A percentile compares a stretch with the other conserved stretches of the same genome.
These are phyloP conservation scores for Margaritispora aquatica DNA, from an alignment of 495 filamentous ascomycete genomes.

Conservation along the genomic window DNA sequence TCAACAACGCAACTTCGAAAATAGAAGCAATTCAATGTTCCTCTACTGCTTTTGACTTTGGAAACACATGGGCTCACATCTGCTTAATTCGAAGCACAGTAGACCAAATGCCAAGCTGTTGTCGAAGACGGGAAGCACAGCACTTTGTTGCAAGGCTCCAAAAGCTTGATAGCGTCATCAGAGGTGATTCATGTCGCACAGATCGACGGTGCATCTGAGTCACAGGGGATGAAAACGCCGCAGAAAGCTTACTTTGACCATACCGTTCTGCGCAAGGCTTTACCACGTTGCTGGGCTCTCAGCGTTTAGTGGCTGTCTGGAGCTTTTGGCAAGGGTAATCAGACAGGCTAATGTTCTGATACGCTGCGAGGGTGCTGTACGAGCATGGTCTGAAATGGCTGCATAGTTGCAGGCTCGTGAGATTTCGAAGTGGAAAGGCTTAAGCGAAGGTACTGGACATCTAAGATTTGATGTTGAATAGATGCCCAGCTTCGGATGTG, in stretches of 20 bases:
- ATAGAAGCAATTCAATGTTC: neutral
- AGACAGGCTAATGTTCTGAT: neutral
- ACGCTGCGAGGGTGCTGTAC: neutral
- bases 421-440: neutral
- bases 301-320: neutral
- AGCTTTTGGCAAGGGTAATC: neutral
- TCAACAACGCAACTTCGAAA: neutral
- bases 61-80: neutral
- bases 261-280: neutral
- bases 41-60: neutral
- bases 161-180: neutral
- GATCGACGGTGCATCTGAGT: neutral
- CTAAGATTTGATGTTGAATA: too few species aligned
- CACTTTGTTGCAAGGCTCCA: neutral
- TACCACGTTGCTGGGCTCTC: slow-evolving; percentile 1
- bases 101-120: too few species aligned
- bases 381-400: neutral
- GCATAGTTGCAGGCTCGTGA: neutral
- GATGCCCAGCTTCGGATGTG: too few species aligned
- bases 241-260: neutral
- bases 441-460: too few species aligned
- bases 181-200: neutral
- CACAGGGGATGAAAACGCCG: neutral
- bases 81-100: too few species aligned
- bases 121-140: too few species aligned